Conservation (phyloP, 108 stramenopile genomes). For the Discostella pseudostelligera region DNA sequence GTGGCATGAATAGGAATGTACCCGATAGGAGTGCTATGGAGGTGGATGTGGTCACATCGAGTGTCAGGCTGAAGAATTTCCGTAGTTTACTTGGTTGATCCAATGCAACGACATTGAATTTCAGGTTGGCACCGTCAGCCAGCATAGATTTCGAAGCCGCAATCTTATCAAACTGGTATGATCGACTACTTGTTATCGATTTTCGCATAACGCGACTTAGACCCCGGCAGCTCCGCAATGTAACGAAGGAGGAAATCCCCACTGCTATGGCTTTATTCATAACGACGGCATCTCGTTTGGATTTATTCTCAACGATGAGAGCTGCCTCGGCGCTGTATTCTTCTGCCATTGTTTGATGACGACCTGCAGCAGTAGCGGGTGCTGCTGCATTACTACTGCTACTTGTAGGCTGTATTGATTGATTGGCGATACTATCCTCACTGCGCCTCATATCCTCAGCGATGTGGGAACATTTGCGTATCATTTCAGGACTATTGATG, state of each 20-base stretch:
- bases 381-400: no score
- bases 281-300: slow-evolving; percentile 24
- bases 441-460: slow-evolving; percentile 15
- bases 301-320: slow-evolving; percentile 38
- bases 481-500: slow-evolving; percentile 41
- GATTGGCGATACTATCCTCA: background rate
- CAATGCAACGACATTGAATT: background rate
- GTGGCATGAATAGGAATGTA: slow-evolving; percentile 38
- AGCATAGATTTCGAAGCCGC: no score
- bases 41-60: slow-evolving; percentile 24
- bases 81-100: slow-evolving; percentile 14
- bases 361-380: no score
- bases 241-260: slow-evolving; percentile 18
- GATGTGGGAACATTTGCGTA: slow-evolving; percentile 26
- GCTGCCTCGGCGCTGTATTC: slow-evolving; percentile 35
- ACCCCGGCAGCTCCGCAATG: slow-evolving; percentile 21
- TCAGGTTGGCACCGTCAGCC: no score
- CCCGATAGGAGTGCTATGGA: slow-evolving; percentile 32
- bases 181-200: background rate
- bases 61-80: slow-evolving; percentile 14
- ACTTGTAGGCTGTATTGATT: no score
- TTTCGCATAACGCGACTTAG: slow-evolving; percentile 10
- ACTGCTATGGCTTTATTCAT: slow-evolving; percentile 21
- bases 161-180: slow-evolving; percentile 20
- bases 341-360: background rate